Evolutionary conservation across 768 basidiomycete genomes (phyloP).

Genomic region (Mrakia frigida): DNA sequence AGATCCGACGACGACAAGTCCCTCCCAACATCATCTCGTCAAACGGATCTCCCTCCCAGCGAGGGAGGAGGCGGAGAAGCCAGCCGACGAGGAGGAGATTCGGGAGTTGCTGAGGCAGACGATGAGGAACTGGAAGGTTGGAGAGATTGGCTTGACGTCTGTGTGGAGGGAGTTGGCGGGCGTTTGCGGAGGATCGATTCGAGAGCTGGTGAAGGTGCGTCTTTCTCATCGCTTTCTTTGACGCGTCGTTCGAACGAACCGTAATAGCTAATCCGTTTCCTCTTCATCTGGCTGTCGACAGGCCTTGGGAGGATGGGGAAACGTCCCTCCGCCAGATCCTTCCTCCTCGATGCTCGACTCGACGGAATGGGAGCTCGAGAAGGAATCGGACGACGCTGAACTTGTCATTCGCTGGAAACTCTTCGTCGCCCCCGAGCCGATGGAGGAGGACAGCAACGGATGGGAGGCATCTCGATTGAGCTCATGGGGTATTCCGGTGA

Average conservation of each 20-base stretch:
- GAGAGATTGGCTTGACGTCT: conserved; percentile 38
- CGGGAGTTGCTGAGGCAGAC: conserved; percentile 34
- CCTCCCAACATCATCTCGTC: conserved; percentile 33
- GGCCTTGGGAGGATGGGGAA: conserved; percentile 29
- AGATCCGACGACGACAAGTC: conserved; percentile 38
- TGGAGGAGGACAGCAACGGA: background rate
- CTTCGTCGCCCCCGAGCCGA: background rate
- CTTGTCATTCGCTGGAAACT: background rate
- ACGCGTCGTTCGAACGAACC: too few species aligned
- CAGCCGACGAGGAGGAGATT: conserved; percentile 29
- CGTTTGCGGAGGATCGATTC: conserved; percentile 1
- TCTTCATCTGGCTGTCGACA: background rate
- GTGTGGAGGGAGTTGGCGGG: conserved; percentile 37
- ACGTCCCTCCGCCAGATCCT: conserved; percentile 9
- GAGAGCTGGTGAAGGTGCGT: conserved; percentile 23
- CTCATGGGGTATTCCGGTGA: too few species aligned
- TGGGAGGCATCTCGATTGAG: too few species aligned
- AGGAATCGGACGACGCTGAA: background rate
- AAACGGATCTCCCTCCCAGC: conserved; percentile 28
- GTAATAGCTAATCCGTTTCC: too few species aligned
- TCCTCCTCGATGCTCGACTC: background rate
- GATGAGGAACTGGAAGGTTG: conserved; percentile 37
- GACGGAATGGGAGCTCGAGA: conserved; percentile 11
- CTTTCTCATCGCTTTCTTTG: background rate
- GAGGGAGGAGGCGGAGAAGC: conserved; percentile 14